phyloP scores from a whole-genome alignment of 495 filamentous ascomycete species.

The Aspergillus cristatus region DNA sequence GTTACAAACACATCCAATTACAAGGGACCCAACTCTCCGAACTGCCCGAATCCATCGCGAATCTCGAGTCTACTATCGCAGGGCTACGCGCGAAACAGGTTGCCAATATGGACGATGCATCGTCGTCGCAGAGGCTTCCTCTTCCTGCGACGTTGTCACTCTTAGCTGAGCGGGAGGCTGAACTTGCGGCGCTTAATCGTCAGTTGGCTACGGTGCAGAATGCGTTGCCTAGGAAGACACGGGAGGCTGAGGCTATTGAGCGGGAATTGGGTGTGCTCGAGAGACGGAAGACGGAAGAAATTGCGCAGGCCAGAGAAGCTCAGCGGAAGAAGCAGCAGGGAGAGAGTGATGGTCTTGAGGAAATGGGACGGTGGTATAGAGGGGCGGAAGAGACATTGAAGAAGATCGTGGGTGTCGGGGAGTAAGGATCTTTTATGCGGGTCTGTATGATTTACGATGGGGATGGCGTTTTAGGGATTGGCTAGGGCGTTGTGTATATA shows the following conservation, averaged over 20 bases:
- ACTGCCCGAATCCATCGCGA: constrained; percentile 55
- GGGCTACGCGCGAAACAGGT: constrained; percentile 40
- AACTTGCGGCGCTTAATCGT: constrained; percentile 55
- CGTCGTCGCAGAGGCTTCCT: constrained; percentile 32
- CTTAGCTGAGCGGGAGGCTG: constrained; percentile 46
- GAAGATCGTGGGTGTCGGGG: constrained; percentile 49
- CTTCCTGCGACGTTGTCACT: constrained; percentile 30
- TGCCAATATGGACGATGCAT: constrained; percentile 24
- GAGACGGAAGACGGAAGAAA: constrained; percentile 55
- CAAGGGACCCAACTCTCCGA: constrained; percentile 49
- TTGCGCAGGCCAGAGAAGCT: constrained; percentile 68
- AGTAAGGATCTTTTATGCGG: constrained; percentile 7
- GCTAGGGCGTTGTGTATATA: not conserved
- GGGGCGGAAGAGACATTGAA: constrained; percentile 60
- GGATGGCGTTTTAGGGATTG: constrained; percentile 17
- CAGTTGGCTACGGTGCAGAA: constrained; percentile 57
- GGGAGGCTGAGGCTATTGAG: constrained; percentile 62
- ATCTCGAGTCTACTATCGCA: constrained; percentile 50
- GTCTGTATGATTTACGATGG: constrained; percentile 14
- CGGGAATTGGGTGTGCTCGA: constrained; percentile 65
- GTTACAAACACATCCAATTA: constrained; percentile 55
- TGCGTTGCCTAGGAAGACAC: constrained; percentile 59
- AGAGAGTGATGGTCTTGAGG: constrained; percentile 70
- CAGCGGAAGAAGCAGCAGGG: constrained; percentile 66
- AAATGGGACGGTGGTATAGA: constrained; percentile 73